These are phyloP conservation scores for Salinomyces thailandicus DNA, from an alignment of 2,329 filamentous ascomycete genomes.

Conservation along the genomic window DNA sequence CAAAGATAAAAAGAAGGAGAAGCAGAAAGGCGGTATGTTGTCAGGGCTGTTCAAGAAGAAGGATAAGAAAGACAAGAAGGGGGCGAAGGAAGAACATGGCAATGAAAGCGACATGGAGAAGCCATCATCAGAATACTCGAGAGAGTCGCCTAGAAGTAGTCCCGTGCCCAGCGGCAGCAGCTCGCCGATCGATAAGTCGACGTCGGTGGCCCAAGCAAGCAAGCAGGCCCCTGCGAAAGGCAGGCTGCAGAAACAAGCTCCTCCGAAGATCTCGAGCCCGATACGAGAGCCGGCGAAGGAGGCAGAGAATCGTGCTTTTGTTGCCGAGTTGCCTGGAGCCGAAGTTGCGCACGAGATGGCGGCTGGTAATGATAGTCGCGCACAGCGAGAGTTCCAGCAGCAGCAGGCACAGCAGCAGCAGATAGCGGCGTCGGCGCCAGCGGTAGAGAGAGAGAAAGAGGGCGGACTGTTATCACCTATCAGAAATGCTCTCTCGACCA, in stretches of 20 bases:
- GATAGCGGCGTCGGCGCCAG: no score
- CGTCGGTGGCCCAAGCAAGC: neutral
- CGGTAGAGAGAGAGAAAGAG: no score
- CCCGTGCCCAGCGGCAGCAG: conserved; percentile 13
- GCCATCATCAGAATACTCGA: conserved; percentile 18
- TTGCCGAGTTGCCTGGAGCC: conserved; percentile 30
- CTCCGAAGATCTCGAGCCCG: conserved; percentile 5
- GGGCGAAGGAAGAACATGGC: conserved; percentile 33
- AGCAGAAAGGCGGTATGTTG: conserved; percentile 61
- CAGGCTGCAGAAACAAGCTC: conserved; percentile 17
- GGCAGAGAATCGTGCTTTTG: conserved; percentile 13
- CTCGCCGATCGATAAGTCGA: conserved; percentile 16
- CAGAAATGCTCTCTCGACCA: conserved; percentile 35
- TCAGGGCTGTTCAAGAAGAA: conserved; percentile 59
- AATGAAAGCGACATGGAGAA: conserved; percentile 22
- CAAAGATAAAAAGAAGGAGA: conserved; percentile 67
- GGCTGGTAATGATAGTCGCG: conserved; percentile 31
- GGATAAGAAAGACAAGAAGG: conserved; percentile 52
- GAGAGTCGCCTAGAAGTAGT: conserved; percentile 15
- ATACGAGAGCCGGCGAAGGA: conserved; percentile 3
- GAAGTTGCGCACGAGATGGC: conserved; percentile 29
- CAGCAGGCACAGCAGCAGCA: conserved; percentile 10
- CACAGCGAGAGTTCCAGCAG: conserved; percentile 2
- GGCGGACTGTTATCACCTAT: conserved; percentile 23
- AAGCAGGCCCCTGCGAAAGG: conserved; percentile 1